These are phyloP conservation scores for Phaffia tasmanica DNA, from an alignment of 768 basidiomycete species.

Conservation along the genomic window DNA sequence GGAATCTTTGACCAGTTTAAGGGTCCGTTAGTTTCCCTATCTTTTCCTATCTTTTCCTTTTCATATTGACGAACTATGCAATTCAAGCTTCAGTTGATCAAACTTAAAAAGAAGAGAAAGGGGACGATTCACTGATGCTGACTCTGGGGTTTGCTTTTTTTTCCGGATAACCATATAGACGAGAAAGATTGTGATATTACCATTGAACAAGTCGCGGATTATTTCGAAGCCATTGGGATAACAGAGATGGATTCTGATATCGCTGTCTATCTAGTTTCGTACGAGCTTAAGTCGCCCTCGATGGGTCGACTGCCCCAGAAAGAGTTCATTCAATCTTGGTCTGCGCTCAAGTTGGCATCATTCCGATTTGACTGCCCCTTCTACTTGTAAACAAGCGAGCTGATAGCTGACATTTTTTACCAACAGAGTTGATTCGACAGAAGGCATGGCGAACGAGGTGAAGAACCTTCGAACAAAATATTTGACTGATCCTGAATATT, in stretches of 20 bases:
- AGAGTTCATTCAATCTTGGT: conserved; percentile 35
- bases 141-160: not conserved
- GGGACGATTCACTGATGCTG: not conserved
- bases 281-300: conserved; percentile 36
- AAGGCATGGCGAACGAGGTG: conserved; percentile 32
- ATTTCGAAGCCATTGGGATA: conserved; percentile 36
- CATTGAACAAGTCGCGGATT: conserved; percentile 36
- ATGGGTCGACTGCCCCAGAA: conserved; percentile 36
- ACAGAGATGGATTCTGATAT: conserved; percentile 32
- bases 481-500: conserved; percentile 35
- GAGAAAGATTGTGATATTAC: conserved; percentile 33
- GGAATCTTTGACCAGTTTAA: conserved; percentile 38
- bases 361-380: not conserved
- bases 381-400: not conserved
- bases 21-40: conserved; percentile 29
- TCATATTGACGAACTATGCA: no score
- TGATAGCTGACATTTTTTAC: not conserved
- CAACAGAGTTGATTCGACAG: conserved; percentile 37
- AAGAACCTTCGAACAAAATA: conserved; percentile 33
- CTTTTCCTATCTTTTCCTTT: not conserved
- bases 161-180: conserved; percentile 19
- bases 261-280: conserved; percentile 37
- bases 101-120: no score
- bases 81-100: no score
- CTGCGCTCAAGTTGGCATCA: conserved; percentile 30